These are phyloP conservation scores for Paratinospora sagittata DNA, from an alignment of 164 flowering plant species.

Conservation along the genomic window DNA sequence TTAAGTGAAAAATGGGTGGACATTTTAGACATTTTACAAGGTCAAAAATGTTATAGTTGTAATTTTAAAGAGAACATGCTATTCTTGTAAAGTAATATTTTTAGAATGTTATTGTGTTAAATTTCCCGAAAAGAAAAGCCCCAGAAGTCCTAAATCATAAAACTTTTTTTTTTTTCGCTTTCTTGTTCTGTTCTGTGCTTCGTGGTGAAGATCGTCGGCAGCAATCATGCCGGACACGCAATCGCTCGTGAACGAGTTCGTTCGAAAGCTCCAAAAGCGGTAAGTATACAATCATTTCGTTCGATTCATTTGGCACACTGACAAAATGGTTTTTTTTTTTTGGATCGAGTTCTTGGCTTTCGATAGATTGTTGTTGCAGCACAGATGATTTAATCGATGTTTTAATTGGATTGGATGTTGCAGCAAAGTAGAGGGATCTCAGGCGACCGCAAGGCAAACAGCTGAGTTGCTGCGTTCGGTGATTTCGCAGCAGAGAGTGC, in stretches of 20 bases:
- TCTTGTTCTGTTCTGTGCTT: not conserved
- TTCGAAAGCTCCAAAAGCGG: conserved; percentile 76
- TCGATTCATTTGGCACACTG: not conserved
- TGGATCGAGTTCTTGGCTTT: not conserved
- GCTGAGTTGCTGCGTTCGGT: conserved; percentile 87
- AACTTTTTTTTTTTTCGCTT: not conserved
- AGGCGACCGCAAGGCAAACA: conserved; percentile 73
- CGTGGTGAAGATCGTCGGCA: conserved; percentile 13
- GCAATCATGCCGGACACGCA: conserved; percentile 65
- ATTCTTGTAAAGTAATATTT: too few species aligned
- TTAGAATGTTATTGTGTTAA: too few species aligned
- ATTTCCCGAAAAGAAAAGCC: not conserved
- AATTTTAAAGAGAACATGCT: too few species aligned
- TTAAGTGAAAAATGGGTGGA: too few species aligned
- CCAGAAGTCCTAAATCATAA: not conserved
- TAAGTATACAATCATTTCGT: conserved; percentile 16
- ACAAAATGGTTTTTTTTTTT: not conserved
- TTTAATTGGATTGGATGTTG: conserved; percentile 4
- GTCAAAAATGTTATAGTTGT: too few species aligned
- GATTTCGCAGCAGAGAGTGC: conserved; percentile 84
- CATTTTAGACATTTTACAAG: too few species aligned
- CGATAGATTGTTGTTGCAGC: conserved; percentile 5
- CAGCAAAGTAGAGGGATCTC: conserved; percentile 95
- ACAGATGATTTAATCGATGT: not conserved
- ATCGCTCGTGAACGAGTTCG: conserved; percentile 65